phyloP scores from a whole-genome alignment of 176 grass and related monocot species.

The Urochloa ruziziensis region DNA sequence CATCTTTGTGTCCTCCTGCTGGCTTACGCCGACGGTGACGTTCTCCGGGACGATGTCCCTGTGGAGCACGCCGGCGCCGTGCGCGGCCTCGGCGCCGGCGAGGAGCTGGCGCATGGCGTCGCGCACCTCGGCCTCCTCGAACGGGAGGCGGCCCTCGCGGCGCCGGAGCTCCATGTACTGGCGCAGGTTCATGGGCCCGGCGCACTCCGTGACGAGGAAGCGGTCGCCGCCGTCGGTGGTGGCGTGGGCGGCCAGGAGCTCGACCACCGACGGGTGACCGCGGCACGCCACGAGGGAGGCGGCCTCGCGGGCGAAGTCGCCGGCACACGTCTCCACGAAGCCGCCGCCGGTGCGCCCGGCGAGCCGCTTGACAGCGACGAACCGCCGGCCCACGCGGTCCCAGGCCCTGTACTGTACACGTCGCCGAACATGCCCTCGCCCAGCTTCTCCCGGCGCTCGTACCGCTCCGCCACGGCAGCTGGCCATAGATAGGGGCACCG shows the following conservation, averaged over 20 bases:
- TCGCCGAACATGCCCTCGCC: background rate
- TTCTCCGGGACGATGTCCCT: background rate
- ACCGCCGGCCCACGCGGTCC: background rate
- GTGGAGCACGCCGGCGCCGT: background rate
- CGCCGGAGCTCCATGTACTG: background rate
- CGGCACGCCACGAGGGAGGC: too few species aligned
- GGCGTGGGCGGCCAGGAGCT: background rate
- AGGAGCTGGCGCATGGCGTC: background rate
- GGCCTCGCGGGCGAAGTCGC: too few species aligned
- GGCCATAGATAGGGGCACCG: too few species aligned
- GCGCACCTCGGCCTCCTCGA: background rate
- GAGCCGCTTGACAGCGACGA: too few species aligned
- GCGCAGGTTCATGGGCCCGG: background rate
- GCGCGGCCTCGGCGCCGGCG: background rate
- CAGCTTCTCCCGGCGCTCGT: background rate
- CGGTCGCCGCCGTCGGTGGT: background rate
- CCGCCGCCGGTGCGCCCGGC: too few species aligned
- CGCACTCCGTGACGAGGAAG: background rate
- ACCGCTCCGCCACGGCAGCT: background rate
- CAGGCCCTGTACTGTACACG: background rate
- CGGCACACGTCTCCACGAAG: too few species aligned
- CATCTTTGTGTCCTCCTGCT: background rate
- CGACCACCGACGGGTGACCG: too few species aligned
- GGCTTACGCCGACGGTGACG: background rate
- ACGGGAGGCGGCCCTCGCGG: accelerated